Base-by-base conservation (phyloP, 768 basidiomycete species). In the Arthromyces matolae region DNA sequence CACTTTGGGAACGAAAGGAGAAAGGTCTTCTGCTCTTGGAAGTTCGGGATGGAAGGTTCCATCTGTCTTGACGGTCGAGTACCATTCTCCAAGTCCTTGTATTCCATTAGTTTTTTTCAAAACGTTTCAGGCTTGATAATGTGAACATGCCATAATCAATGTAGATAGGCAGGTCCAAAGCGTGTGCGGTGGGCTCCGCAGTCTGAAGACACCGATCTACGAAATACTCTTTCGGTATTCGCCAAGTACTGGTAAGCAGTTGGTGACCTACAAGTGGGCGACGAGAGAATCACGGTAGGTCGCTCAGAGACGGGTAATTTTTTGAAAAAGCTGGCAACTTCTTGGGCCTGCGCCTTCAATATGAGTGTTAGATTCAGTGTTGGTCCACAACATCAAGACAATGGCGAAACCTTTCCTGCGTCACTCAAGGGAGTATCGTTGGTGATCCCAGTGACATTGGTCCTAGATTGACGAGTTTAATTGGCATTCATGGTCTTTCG, bases 81-180 rank as follows among this genome's bases (percentile, higher is more conserved):
- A 28, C 45, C 40, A 49, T 20, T 37, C 40, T 32, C 28, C 46
- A 13, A 40, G 38, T 4, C 36, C 46, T 47, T 38, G 27, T 10
- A 3, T 23, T n/a, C 14, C 38, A 39, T 39, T 23, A 39, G 25
- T 19, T 27, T 19, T 8, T 22, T 31, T 10, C n/a, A n/a, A n/a
- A n/a, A n/a, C n/a, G n/a, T n/a, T n/a, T n/a, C n/a, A n/a, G n/a
- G n/a, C n/a, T n/a, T n/a, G n/a, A n/a, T n/a, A n/a, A 27, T 23
- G 16, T n/a, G 34, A 40, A 16, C 10, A 5, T 18, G 35, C 24
- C 31, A 12, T 35, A 16, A 14, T 48, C 40, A 28, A 22, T 42
- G 24, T 14, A n/a, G 36, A 42, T 23, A 5, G 20, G 19, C 14
- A 35, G n/a, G 24, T 1, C 25, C 25, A 37, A 31, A 3, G 33